phyloP scores from a whole-genome alignment of 1,139 yeast species.

The Protomyces arabidopsidicola region DNA sequence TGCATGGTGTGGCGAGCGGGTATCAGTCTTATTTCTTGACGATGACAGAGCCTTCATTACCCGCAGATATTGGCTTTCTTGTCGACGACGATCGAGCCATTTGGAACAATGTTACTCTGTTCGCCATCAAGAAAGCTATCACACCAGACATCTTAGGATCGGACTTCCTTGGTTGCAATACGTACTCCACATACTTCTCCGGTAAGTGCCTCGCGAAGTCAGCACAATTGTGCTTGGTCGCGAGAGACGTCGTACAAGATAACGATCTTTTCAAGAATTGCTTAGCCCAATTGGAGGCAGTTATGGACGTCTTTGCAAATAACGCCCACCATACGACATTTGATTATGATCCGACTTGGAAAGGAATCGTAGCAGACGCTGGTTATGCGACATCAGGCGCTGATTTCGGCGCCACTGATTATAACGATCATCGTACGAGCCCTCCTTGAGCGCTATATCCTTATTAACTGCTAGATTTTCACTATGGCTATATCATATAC shows the following conservation, averaged over 20 bases:
- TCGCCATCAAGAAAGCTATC: conserved; percentile 1
- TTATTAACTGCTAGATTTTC: conserved; percentile 50
- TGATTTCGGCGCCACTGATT: conserved; percentile 64
- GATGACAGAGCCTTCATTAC: conserved; percentile 57
- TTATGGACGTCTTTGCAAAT: conserved; percentile 48
- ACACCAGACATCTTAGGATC: neutral
- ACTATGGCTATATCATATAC: conserved; percentile 70
- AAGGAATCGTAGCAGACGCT: conserved; percentile 60
- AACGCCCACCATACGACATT: conserved; percentile 57
- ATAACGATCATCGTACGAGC: conserved; percentile 49
- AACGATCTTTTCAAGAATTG: conserved; percentile 36
- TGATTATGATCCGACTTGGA: conserved; percentile 61
- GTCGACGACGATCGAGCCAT: conserved; percentile 37
- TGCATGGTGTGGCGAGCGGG: conserved; percentile 64
- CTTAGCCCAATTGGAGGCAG: conserved; percentile 42
- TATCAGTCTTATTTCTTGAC: conserved; percentile 50
- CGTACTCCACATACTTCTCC: conserved; percentile 54
- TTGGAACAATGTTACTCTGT: neutral
- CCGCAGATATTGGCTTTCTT: conserved; percentile 43
- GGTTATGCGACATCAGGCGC: conserved; percentile 46
- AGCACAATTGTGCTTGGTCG: conserved; percentile 63
- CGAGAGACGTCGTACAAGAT: conserved; percentile 51
- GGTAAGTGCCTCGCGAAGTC: conserved; percentile 71
- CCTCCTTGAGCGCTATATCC: conserved; percentile 39
- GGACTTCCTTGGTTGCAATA: conserved; percentile 32